phyloP scores from a whole-genome alignment of 1,284 basidiomycete species.

The Ustilago loliicola region DNA sequence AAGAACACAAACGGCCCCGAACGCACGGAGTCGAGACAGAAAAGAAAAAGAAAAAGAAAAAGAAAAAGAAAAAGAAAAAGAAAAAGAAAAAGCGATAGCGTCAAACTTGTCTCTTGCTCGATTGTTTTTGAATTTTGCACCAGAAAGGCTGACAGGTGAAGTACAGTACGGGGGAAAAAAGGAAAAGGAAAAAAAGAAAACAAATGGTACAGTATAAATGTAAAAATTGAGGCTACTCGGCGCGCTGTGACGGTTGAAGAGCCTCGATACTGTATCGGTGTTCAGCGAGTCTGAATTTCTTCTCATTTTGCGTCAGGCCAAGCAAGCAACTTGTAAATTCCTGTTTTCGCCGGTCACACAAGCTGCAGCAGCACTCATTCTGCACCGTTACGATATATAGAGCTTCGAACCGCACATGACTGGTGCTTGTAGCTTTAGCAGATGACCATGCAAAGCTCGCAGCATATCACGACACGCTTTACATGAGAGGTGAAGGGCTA shows the following conservation, averaged over 20 bases:
- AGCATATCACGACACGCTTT: too few species aligned
- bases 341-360: not conserved
- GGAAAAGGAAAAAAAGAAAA: slow-evolving; percentile 1
- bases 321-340: slow-evolving; percentile 1
- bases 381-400: not conserved
- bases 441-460: too few species aligned
- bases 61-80: slow-evolving; percentile 7
- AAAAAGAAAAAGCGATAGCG: slow-evolving; percentile 7
- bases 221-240: not conserved
- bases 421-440: too few species aligned
- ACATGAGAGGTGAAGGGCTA: not conserved
- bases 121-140: too few species aligned
- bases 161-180: not conserved
- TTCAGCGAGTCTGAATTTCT: slow-evolving; percentile 15
- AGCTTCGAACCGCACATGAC: too few species aligned
- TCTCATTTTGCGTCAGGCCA: slow-evolving; percentile 34
- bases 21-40: not conserved
- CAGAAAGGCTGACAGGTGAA: too few species aligned
- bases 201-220: too few species aligned
- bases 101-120: not conserved
- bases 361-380: not conserved
- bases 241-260: too few species aligned
- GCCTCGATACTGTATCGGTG: too few species aligned
- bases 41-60: slow-evolving; percentile 1
- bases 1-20: slow-evolving; percentile 7